phyloP scores from a whole-genome alignment of 2,329 filamentous ascomycete genomes.

The Xylariaceae sp. region DNA sequence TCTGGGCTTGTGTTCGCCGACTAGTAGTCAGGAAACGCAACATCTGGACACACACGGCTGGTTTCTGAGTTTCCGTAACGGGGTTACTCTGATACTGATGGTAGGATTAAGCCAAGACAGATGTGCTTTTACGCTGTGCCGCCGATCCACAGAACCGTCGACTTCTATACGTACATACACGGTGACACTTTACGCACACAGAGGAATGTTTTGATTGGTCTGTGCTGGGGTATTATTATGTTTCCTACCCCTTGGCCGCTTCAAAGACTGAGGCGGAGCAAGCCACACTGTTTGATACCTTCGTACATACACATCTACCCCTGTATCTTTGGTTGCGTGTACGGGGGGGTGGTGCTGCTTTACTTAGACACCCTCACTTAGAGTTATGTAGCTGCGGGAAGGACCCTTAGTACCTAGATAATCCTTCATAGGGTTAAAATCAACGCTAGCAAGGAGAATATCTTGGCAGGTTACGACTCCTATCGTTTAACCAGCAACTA shows the following conservation, averaged over 20 bases:
- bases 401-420: conserved; percentile 19
- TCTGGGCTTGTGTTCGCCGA: background rate
- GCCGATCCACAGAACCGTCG: conserved; percentile 22
- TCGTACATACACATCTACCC: conserved; percentile 20
- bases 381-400: conserved; percentile 9
- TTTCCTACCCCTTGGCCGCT: conserved; percentile 11
- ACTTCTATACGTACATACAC: conserved; percentile 22
- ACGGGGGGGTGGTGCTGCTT: conserved; percentile 17
- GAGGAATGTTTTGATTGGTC: conserved; percentile 12
- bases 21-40: conserved; percentile 23
- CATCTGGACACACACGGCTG: conserved; percentile 9
- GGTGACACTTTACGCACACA: background rate
- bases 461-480: conserved; percentile 24
- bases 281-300: conserved; percentile 25
- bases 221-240: conserved; percentile 16
- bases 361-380: conserved; percentile 23
- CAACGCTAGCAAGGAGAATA: background rate
- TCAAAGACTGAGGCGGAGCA: conserved; percentile 23
- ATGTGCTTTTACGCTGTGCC: conserved; percentile 23
- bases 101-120: conserved; percentile 31
- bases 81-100: conserved; percentile 25
- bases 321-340: conserved; percentile 19
- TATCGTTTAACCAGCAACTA: conserved; percentile 24
- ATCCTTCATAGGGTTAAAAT: conserved; percentile 1
- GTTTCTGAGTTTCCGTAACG: conserved; percentile 28